A percentile compares a stretch with the other conserved stretches of the same genome.
Conservation (phyloP, 2,329 filamentous ascomycete genomes). For the Clarireedia hainanense region DNA sequence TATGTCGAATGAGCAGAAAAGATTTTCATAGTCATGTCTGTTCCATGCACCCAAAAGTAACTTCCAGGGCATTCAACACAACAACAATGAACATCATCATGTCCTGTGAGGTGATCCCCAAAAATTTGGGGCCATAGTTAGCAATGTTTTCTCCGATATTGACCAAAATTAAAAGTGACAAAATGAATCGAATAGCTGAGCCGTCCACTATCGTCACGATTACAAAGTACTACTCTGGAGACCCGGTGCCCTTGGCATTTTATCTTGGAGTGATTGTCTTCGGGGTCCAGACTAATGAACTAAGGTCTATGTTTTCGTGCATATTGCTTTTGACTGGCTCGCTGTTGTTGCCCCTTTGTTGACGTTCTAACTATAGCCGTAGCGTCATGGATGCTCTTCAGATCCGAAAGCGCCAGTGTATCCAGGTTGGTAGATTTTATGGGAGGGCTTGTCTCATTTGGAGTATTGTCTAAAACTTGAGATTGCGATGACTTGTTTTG, state of each 20-base stretch:
- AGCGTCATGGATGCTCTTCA: too few species aligned
- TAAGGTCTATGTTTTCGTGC: too few species aligned
- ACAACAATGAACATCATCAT: slow-evolving; percentile 8
- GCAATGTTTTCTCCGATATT: slow-evolving; percentile 5
- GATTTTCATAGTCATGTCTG: neutral
- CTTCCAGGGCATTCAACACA: neutral
- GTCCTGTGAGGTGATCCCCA: slow-evolving; percentile 10
- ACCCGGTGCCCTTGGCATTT: too few species aligned
- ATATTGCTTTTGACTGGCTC: too few species aligned
- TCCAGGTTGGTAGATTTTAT: neutral
- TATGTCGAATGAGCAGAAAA: neutral
- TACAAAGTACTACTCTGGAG: neutral
- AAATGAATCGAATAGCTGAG: neutral
- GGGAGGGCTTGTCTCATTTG: neutral
- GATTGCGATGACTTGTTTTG: slow-evolving; percentile 17
- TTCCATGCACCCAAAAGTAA: neutral
- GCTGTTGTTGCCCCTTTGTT: too few species aligned
- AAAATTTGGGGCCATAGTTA: slow-evolving; percentile 5
- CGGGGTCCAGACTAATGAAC: too few species aligned
- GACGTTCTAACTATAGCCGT: too few species aligned
- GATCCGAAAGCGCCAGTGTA: neutral
- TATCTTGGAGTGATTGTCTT: too few species aligned
- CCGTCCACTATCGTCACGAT: too few species aligned
- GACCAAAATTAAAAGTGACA: slow-evolving; percentile 2
- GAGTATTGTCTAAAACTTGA: slow-evolving; percentile 11